Conservation (phyloP, 495 filamentous ascomycete species). For the Thermothielavioides terrestris region DNA sequence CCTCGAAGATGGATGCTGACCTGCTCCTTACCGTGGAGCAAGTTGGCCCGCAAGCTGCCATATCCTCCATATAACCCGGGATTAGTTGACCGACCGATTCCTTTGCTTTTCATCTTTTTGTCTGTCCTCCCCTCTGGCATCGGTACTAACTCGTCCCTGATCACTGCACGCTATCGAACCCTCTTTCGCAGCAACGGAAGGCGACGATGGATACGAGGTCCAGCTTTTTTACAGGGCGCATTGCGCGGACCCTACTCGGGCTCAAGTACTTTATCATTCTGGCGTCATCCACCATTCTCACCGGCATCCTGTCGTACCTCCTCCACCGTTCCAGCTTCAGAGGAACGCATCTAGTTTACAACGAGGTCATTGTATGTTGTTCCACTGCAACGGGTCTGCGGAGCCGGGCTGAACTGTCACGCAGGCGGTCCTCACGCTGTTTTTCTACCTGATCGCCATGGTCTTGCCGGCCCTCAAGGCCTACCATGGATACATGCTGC, state of each 20-base stretch:
- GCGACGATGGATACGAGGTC: constrained; percentile 10
- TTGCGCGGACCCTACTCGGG: constrained; percentile 12
- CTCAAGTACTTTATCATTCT: constrained; percentile 20
- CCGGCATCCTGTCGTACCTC: constrained; percentile 20
- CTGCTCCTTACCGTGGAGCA: no score
- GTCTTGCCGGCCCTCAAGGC: constrained; percentile 18
- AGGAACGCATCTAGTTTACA: constrained; percentile 16
- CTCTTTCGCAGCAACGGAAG: no score
- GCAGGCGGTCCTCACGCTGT: constrained; percentile 19
- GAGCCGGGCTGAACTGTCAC: background rate
- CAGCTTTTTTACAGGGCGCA: constrained; percentile 6
- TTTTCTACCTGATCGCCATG: constrained; percentile 18
- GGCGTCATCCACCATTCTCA: constrained; percentile 20
- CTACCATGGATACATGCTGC: constrained; percentile 24
- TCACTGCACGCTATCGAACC: no score
- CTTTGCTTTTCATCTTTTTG: no score
- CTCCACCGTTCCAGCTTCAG: constrained; percentile 13
- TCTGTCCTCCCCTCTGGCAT: no score
- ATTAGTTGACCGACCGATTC: no score
- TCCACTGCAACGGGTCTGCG: background rate
- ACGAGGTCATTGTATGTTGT: constrained; percentile 20
- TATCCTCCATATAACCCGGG: no score
- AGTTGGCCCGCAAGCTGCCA: no score
- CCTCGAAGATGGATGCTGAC: no score
- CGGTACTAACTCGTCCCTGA: no score